These are phyloP conservation scores for Vaccinium darrowii DNA, from an alignment of 148 eudicot species.

Conservation along the genomic window DNA sequence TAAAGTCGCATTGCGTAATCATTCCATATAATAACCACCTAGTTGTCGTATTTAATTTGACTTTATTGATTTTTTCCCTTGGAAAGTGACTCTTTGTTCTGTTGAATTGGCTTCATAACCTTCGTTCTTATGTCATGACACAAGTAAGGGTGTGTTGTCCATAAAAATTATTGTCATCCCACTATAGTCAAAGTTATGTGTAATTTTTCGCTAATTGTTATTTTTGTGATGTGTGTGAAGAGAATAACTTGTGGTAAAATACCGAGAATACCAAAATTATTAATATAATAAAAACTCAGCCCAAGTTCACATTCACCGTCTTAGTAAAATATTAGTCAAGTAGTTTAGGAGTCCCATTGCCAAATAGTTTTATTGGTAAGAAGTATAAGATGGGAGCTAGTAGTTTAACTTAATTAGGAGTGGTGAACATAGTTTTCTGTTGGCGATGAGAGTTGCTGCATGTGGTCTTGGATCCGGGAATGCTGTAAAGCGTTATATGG, in stretches of 20 bases:
- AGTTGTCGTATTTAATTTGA: background rate
- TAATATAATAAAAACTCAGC: too few species aligned
- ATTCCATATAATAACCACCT: background rate
- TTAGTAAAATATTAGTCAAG: background rate
- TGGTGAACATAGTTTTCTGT: background rate
- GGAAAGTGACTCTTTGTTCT: background rate
- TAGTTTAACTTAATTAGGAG: background rate
- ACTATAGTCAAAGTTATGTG: too few species aligned
- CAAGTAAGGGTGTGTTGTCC: too few species aligned
- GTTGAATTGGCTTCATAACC: background rate
- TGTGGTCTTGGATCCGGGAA: too few species aligned
- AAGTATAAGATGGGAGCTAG: background rate
- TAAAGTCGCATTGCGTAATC: background rate
- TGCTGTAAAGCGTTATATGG: too few species aligned
- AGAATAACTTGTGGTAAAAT: too few species aligned
- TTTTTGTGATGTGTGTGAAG: too few species aligned
- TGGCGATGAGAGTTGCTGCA: background rate
- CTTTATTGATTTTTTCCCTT: background rate
- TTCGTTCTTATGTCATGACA: background rate
- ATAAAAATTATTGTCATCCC: too few species aligned
- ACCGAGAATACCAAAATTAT: too few species aligned
- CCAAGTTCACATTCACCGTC: background rate
- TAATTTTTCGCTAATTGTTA: too few species aligned
- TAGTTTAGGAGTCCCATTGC: background rate
- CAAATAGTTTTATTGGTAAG: background rate